Conservation (phyloP, 208 protist genomes). For the Trypanosoma conorhini region DNA sequence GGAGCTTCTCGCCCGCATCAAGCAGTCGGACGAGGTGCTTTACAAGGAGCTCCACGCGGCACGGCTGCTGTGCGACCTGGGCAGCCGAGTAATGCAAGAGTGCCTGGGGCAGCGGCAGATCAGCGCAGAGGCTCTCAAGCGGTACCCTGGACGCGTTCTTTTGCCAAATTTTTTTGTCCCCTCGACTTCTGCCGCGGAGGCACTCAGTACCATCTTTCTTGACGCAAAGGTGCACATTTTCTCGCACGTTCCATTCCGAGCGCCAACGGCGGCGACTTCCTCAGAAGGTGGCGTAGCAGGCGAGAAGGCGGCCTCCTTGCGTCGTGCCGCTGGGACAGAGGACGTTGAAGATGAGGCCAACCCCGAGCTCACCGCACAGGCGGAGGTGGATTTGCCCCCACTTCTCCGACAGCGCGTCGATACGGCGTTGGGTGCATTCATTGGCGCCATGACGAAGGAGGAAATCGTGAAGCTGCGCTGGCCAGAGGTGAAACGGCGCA, state of each 20-base stretch:
- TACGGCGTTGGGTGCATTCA: slow-evolving; percentile 32
- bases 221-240: slow-evolving; percentile 41
- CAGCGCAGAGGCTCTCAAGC: slow-evolving; percentile 51
- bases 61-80: slow-evolving; percentile 78
- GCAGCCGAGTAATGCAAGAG: slow-evolving; percentile 59
- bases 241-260: slow-evolving; percentile 54
- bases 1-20: slow-evolving; percentile 74
- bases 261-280: slow-evolving; percentile 10
- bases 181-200: slow-evolving; percentile 24
- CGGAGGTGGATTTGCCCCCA: not conserved
- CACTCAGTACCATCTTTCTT: slow-evolving; percentile 52
- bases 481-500: slow-evolving; percentile 38
- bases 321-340: not conserved
- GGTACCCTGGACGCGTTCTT: slow-evolving; percentile 65
- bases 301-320: not conserved
- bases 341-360: not conserved
- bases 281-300: not conserved
- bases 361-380: not conserved
- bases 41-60: slow-evolving; percentile 38
- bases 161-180: slow-evolving; percentile 67
- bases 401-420: slow-evolving; percentile 24
- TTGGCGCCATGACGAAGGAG: slow-evolving; percentile 38
- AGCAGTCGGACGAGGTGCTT: slow-evolving; percentile 70
- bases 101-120: slow-evolving; percentile 59
- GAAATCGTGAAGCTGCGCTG: slow-evolving; percentile 63